Evolutionary conservation across 306 rosid species (phyloP).

Genomic region (Prunus campanulata): DNA sequence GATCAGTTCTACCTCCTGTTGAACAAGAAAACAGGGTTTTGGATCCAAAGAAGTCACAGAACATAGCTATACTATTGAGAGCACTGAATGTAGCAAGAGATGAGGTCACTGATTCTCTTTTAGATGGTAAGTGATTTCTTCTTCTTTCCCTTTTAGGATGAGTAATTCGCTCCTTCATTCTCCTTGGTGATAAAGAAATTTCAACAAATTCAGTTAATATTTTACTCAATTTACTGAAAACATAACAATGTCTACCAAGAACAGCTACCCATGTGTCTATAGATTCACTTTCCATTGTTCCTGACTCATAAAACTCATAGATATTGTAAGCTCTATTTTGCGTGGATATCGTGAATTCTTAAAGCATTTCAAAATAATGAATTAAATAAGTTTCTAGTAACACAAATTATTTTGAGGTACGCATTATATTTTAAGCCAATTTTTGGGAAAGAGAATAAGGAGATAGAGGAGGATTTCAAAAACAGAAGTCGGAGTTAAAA

Average conservation of each 20-base stretch:
- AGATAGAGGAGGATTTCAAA: conserved; percentile 5
- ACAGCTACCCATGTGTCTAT: not conserved
- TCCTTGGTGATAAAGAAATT: not conserved
- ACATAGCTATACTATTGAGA: conserved; percentile 87
- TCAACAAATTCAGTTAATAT: not conserved
- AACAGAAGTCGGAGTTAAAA: conserved; percentile 17
- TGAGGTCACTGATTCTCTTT: conserved; percentile 93
- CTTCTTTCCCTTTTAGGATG: conserved; percentile 7
- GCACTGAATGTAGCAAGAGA: conserved; percentile 92
- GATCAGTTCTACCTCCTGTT: conserved; percentile 67
- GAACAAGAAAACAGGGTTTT: conserved; percentile 77
- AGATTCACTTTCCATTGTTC: not conserved
- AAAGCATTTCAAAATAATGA: not conserved
- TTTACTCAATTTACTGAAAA: conserved; percentile 19
- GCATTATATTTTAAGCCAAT: not conserved
- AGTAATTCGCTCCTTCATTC: conserved; percentile 16
- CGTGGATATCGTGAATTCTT: not conserved
- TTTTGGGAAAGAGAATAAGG: conserved; percentile 3
- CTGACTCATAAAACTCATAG: not conserved
- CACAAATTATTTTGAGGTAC: conserved; percentile 13
- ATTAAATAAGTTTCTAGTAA: conserved; percentile 1
- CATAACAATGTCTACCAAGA: not conserved
- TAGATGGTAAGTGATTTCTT: conserved; percentile 58
- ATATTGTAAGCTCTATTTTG: not conserved
- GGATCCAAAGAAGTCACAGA: conserved; percentile 96